A percentile compares a stretch with the other conserved stretches of the same genome.
Conservation (phyloP, 768 basidiomycete species). For the Trametes elegans region DNA sequence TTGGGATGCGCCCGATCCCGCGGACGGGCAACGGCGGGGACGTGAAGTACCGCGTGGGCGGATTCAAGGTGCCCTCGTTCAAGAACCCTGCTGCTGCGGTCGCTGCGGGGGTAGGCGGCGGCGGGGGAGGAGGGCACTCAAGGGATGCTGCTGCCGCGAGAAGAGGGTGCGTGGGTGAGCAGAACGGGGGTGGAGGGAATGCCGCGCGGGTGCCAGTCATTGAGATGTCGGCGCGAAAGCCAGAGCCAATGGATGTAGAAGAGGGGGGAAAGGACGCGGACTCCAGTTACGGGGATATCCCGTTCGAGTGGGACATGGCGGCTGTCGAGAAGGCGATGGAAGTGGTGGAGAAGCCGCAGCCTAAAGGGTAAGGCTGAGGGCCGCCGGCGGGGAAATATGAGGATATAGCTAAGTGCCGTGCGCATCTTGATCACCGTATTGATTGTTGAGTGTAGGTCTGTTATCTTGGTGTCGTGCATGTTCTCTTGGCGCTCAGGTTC, state of each 20-base stretch:
- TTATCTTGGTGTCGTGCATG: too few species aligned
- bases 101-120: background rate
- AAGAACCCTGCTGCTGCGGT: background rate
- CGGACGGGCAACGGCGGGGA: background rate
- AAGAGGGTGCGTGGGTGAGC: background rate
- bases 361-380: too few species aligned
- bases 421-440: too few species aligned
- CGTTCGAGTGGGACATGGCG: constrained; percentile 11
- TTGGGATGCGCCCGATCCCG: background rate
- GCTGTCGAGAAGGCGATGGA: constrained; percentile 6
- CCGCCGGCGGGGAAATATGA: too few species aligned
- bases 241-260: constrained; percentile 3
- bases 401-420: too few species aligned
- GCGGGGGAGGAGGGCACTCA: too few species aligned
- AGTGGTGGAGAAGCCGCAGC: too few species aligned
- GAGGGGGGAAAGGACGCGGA: constrained; percentile 15
- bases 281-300: constrained; percentile 22
- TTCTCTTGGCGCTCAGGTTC: too few species aligned
- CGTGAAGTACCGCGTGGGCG: background rate
- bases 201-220: background rate
- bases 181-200: background rate
- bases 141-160: too few species aligned
- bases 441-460: too few species aligned
- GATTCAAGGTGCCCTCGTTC: constrained; percentile 1
- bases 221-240: constrained; percentile 10